Conservation (phyloP, 345 rosid species). For the Conringia planisiliqua region DNA sequence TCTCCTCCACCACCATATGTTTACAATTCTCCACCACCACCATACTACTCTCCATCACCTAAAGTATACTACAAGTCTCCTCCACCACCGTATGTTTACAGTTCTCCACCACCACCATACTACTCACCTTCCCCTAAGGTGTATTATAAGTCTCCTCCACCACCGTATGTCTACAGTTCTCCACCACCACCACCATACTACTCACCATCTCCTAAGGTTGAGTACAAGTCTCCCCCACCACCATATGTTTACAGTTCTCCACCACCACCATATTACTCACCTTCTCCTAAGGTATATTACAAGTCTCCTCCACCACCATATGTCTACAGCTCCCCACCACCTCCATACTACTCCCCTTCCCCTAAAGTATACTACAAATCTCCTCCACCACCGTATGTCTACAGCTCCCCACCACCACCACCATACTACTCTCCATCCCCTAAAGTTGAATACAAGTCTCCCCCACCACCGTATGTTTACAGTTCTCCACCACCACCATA, state of each 20-base stretch:
- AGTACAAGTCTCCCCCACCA: not conserved
- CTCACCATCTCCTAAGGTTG: not conserved
- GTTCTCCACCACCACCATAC: not conserved
- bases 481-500: not conserved
- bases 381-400: not conserved
- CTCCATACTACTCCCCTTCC: not conserved
- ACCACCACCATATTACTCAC: not conserved
- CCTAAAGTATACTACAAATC: not conserved
- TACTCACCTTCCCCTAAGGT: too few species aligned
- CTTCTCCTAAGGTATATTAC: not conserved
- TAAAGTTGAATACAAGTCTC: not conserved
- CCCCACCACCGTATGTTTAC: not conserved
- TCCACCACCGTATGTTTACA: not conserved
- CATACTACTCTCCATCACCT: not conserved
- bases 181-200: not conserved
- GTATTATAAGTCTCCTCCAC: not conserved
- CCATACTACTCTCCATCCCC: too few species aligned
- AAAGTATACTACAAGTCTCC: not conserved
- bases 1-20: conserved; percentile 23
- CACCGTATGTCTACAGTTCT: too few species aligned
- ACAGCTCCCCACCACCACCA: not conserved
- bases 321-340: not conserved
- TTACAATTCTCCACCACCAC: conserved; percentile 5
- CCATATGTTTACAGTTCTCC: not conserved
- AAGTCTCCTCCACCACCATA: not conserved